phyloP scores from a whole-genome alignment of 768 basidiomycete genomes.

The Pulveroboletus sp. region DNA sequence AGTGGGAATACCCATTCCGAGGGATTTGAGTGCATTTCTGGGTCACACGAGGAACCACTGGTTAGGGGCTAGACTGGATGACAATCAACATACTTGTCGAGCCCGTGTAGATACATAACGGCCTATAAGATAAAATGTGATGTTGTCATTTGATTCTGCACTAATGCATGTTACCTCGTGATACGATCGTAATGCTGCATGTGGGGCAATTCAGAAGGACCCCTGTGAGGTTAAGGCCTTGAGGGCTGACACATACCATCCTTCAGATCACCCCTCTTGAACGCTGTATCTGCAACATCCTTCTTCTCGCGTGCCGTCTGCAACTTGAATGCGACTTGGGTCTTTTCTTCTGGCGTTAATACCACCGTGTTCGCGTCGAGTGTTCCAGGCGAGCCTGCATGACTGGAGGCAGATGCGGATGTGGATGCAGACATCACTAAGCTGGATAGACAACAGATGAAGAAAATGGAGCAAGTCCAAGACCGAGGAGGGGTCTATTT shows the following conservation, averaged over 20 bases:
- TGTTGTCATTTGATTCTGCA: neutral
- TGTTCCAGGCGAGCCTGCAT: neutral
- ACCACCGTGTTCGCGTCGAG: constrained; percentile 22
- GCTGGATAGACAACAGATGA: neutral
- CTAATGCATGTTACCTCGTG: constrained; percentile 51
- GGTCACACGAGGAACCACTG: neutral
- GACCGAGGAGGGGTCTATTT: constrained; percentile 20
- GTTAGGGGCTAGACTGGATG: constrained; percentile 2
- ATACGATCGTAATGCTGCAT: constrained; percentile 64
- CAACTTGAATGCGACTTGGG: constrained; percentile 48
- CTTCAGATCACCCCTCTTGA: constrained; percentile 61
- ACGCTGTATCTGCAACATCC: constrained; percentile 62
- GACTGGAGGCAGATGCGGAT: constrained; percentile 2
- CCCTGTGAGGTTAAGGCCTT: neutral
- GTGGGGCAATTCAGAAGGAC: neutral
- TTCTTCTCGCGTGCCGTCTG: constrained; percentile 65
- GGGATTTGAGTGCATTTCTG: constrained; percentile 55
- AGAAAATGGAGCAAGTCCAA: neutral
- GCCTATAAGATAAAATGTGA: constrained; percentile 41
- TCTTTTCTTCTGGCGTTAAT: constrained; percentile 17
- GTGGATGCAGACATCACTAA: constrained; percentile 17
- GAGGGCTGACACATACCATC: constrained; percentile 49
- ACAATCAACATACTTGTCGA: constrained; percentile 63
- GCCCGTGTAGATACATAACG: constrained; percentile 67
- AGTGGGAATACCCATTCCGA: constrained; percentile 36